These are phyloP conservation scores for Xylariaceae sp. DNA, from an alignment of 2,329 filamentous ascomycete genomes.

Conservation along the genomic window DNA sequence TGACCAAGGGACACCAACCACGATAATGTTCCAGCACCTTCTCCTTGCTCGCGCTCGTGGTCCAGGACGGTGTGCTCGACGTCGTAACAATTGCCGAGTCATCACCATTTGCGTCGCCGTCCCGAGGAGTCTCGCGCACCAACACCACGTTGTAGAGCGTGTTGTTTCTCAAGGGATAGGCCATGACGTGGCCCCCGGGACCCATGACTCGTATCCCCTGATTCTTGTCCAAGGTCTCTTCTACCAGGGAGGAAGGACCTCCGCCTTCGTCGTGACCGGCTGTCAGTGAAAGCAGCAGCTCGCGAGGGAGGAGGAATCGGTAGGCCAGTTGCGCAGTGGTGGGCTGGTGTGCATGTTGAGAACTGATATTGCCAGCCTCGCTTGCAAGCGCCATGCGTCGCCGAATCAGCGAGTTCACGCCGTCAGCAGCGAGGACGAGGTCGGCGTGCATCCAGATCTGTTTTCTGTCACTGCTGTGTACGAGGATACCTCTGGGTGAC, in stretches of 20 bases:
- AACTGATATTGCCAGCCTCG: constrained; percentile 33
- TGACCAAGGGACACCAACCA: constrained; percentile 12
- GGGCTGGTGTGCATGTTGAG: too few species aligned
- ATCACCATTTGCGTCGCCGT: too few species aligned
- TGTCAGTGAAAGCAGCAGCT: constrained; percentile 44
- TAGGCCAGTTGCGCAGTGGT: constrained; percentile 50
- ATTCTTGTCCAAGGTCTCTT: too few species aligned
- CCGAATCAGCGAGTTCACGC: constrained; percentile 46
- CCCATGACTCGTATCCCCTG: constrained; percentile 46
- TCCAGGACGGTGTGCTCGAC: constrained; percentile 50
- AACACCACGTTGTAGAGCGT: constrained; percentile 63
- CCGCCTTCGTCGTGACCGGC: constrained; percentile 50
- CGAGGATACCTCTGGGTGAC: constrained; percentile 16
- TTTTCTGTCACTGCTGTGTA: constrained; percentile 9
- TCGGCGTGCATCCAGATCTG: constrained; percentile 36
- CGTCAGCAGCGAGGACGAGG: constrained; percentile 48
- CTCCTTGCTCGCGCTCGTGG: constrained; percentile 54
- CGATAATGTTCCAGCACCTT: constrained; percentile 54
- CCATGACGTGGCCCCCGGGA: constrained; percentile 38
- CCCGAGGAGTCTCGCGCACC: constrained; percentile 54
- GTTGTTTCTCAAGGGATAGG: constrained; percentile 58
- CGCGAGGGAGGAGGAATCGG: constrained; percentile 45
- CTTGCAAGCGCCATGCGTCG: constrained; percentile 34
- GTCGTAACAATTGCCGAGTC: too few species aligned
- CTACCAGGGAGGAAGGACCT: too few species aligned